A percentile compares a stretch with the other conserved stretches of the same genome.
Evolutionary conservation across 306 rosid species (phyloP).

Genomic region (Inga laurina): DNA sequence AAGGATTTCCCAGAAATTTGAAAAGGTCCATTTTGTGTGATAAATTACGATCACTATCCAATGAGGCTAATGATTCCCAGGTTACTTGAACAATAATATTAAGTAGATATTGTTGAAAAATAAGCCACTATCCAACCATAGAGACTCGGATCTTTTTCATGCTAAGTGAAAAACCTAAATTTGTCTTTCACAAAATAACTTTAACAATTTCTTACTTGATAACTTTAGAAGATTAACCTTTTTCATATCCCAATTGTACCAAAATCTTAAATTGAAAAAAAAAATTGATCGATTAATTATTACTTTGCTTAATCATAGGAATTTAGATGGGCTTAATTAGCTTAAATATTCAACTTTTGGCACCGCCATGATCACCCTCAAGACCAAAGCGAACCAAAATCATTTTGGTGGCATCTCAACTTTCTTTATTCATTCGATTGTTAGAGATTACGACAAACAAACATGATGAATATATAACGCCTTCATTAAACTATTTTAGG

Average conservation of each 20-base stretch:
- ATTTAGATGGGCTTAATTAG: background rate
- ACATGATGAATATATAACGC: background rate
- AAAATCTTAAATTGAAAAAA: background rate
- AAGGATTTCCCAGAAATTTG: background rate
- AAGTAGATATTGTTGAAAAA: background rate
- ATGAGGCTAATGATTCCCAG: conserved; percentile 1
- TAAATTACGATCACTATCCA: background rate
- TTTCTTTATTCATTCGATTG: background rate
- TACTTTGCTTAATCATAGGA: background rate
- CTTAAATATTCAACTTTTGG: background rate
- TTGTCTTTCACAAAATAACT: background rate
- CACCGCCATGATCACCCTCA: background rate
- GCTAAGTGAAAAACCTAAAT: background rate
- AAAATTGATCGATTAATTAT: too few relatives aligned
- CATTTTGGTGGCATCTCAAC: background rate
- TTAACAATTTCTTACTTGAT: background rate
- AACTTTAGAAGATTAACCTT: background rate
- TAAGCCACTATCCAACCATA: background rate
- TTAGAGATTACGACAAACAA: background rate
- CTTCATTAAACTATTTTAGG: background rate
- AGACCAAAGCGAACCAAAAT: background rate
- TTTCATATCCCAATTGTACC: background rate
- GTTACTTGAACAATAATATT: conserved; percentile 7
- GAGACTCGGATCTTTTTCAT: background rate
- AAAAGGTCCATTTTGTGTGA: background rate